A percentile compares a stretch with the other conserved stretches of the same genome.
Conservation (phyloP, 2,329 filamentous ascomycete species). For the Fusarium pseudocircinatum region DNA sequence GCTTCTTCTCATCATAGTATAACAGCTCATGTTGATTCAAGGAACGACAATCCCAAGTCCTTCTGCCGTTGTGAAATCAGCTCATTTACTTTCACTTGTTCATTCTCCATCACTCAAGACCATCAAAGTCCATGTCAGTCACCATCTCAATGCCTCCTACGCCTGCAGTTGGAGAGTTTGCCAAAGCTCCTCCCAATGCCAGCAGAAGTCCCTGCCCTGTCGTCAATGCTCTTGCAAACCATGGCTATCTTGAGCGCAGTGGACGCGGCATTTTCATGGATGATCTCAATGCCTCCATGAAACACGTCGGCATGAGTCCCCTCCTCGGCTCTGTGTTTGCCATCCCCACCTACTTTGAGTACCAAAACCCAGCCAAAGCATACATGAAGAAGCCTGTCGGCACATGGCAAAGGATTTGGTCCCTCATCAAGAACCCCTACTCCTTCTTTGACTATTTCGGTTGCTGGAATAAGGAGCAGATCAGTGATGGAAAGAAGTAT, state of each 20-base stretch:
- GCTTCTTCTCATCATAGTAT: background rate
- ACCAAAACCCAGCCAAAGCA: slow-evolving; percentile 4
- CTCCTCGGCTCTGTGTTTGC: slow-evolving; percentile 16
- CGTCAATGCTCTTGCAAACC: slow-evolving; percentile 16
- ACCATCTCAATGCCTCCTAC: background rate
- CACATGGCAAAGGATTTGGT: slow-evolving; percentile 8
- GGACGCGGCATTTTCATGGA: background rate
- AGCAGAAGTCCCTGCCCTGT: slow-evolving; percentile 19
- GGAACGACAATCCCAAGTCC: background rate
- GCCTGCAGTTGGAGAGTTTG: background rate
- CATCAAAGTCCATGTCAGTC: background rate
- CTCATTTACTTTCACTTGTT: background rate
- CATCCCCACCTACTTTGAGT: slow-evolving; percentile 19
- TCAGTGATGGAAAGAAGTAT: background rate
- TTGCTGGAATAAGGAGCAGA: background rate
- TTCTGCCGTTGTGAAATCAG: background rate
- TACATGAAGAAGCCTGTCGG: background rate
- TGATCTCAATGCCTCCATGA: slow-evolving; percentile 12
- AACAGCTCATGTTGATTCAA: background rate
- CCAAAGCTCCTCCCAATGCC: background rate
- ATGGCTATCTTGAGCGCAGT: slow-evolving; percentile 19
- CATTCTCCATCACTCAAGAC: background rate
- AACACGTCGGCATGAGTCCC: slow-evolving; percentile 15
- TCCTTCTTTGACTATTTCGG: slow-evolving; percentile 17
- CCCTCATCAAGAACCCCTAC: slow-evolving; percentile 8